These are phyloP conservation scores for Pseudonectria buxi DNA, from an alignment of 2,329 filamentous ascomycete species.

Conservation along the genomic window DNA sequence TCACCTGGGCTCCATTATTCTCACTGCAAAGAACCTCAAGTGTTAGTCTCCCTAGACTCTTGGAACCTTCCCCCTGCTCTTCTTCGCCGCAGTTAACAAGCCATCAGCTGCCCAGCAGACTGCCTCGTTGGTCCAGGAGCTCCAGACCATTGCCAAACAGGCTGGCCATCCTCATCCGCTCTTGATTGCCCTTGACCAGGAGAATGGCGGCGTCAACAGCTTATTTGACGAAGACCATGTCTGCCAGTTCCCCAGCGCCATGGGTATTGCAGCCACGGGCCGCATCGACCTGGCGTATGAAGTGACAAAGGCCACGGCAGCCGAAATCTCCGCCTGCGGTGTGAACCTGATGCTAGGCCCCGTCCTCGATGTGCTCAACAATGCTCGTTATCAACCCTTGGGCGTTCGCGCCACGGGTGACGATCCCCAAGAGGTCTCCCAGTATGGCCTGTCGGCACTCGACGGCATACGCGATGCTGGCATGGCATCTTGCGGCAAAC, in stretches of 20 bases:
- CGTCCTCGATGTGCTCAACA: constrained; percentile 87
- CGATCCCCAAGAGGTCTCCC: constrained; percentile 89
- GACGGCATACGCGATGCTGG: constrained; percentile 90
- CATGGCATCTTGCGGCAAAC: constrained; percentile 84
- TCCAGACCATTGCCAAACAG: constrained; percentile 86
- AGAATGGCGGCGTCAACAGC: constrained; percentile 97
- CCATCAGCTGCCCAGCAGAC: constrained; percentile 78
- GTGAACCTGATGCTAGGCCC: constrained; percentile 95
- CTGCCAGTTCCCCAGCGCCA: constrained; percentile 92
- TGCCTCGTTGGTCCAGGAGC: constrained; percentile 77
- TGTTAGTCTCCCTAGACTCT: constrained; percentile 43
- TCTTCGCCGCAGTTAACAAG: constrained; percentile 20
- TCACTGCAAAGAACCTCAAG: constrained; percentile 81
- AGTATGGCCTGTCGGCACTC: constrained; percentile 84
- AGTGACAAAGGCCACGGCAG: constrained; percentile 85
- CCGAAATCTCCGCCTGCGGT: constrained; percentile 85
- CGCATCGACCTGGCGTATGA: constrained; percentile 80
- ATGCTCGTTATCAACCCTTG: constrained; percentile 82
- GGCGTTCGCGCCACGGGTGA: constrained; percentile 87
- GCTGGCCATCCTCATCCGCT: constrained; percentile 85
- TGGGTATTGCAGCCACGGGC: constrained; percentile 92
- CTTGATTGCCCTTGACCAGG: constrained; percentile 87
- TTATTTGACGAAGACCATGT: constrained; percentile 94
- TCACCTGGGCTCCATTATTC: constrained; percentile 79
- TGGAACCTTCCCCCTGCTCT: constrained; percentile 2